phyloP scores from a whole-genome alignment of 345 rosid genomes.

The Acer campestre region DNA sequence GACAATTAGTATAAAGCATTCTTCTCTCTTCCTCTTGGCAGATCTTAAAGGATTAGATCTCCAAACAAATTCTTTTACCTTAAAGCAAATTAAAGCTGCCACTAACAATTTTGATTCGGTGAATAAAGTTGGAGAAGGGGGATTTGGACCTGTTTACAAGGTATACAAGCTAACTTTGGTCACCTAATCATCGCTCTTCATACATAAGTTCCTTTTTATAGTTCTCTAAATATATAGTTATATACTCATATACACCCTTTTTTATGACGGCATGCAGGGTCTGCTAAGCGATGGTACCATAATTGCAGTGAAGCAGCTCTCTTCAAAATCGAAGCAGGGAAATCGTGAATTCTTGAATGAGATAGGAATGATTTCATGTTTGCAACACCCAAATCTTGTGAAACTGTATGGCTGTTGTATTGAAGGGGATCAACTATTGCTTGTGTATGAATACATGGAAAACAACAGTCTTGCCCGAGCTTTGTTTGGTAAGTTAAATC shows the following conservation, averaged over 20 bases:
- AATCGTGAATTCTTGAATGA: constrained; percentile 49
- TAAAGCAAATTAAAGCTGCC: constrained; percentile 39
- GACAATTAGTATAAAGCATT: neutral
- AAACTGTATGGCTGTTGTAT: constrained; percentile 44
- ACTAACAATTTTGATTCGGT: constrained; percentile 35
- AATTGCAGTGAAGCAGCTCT: constrained; percentile 44
- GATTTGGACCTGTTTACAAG: constrained; percentile 46
- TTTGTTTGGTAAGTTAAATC: constrained; percentile 34
- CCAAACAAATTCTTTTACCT: constrained; percentile 40
- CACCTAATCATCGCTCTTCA: neutral
- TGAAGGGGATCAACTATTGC: constrained; percentile 38
- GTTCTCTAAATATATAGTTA: too few species aligned
- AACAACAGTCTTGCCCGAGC: constrained; percentile 39
- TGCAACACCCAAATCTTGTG: constrained; percentile 51
- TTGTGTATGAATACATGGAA: constrained; percentile 49
- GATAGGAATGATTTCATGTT: constrained; percentile 39
- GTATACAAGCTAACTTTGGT: constrained; percentile 16
- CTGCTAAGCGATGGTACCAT: constrained; percentile 34
- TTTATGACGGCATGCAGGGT: constrained; percentile 32
- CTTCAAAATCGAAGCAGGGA: constrained; percentile 45
- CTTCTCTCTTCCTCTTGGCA: constrained; percentile 13
- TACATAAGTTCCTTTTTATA: neutral
- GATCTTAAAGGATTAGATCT: constrained; percentile 35
- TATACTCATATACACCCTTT: neutral
- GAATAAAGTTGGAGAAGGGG: constrained; percentile 47